These are phyloP conservation scores for Saturnispora halmiae DNA, from an alignment of 805 yeast species.

Conservation along the genomic window DNA sequence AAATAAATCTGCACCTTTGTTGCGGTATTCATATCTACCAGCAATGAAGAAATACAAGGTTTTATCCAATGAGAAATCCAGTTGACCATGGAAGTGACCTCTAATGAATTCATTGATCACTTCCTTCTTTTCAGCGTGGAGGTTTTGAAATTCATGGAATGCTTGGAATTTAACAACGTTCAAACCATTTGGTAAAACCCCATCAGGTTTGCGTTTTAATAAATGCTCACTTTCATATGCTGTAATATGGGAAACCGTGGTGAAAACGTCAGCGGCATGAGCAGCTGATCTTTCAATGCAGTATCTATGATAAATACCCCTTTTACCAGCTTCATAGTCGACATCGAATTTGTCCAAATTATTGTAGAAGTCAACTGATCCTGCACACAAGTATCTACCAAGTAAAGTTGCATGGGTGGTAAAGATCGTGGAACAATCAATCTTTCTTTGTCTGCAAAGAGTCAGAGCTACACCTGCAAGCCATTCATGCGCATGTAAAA, in stretches of 20 bases:
- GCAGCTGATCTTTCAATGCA: slow-evolving; percentile 96
- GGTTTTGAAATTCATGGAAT: slow-evolving; percentile 94
- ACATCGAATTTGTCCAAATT: slow-evolving; percentile 82
- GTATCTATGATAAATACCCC: slow-evolving; percentile 95
- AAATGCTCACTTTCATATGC: slow-evolving; percentile 91
- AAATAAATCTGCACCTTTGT: slow-evolving; percentile 93
- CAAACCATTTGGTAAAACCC: slow-evolving; percentile 93
- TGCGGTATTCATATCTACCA: slow-evolving; percentile 93
- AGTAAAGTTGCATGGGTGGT: slow-evolving; percentile 95
- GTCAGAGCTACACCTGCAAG: slow-evolving; percentile 95
- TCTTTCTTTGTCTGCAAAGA: slow-evolving; percentile 78
- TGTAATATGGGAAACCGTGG: slow-evolving; percentile 96
- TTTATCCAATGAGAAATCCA: slow-evolving; percentile 88
- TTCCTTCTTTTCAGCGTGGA: slow-evolving; percentile 86
- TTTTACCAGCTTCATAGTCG: slow-evolving; percentile 94
- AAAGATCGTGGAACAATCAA: slow-evolving; percentile 90
- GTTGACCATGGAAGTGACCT: slow-evolving; percentile 96
- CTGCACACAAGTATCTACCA: slow-evolving; percentile 94
- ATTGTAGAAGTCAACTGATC: slow-evolving; percentile 91
- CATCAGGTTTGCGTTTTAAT: slow-evolving; percentile 93
- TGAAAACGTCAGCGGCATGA: slow-evolving; percentile 91
- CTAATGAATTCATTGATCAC: slow-evolving; percentile 89
- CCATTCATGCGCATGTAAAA: slow-evolving; percentile 97
- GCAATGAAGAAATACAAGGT: slow-evolving; percentile 94
- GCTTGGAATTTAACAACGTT: slow-evolving; percentile 95